phyloP scores from a whole-genome alignment of 208 protist species.

The Leishmania aethiopica region DNA sequence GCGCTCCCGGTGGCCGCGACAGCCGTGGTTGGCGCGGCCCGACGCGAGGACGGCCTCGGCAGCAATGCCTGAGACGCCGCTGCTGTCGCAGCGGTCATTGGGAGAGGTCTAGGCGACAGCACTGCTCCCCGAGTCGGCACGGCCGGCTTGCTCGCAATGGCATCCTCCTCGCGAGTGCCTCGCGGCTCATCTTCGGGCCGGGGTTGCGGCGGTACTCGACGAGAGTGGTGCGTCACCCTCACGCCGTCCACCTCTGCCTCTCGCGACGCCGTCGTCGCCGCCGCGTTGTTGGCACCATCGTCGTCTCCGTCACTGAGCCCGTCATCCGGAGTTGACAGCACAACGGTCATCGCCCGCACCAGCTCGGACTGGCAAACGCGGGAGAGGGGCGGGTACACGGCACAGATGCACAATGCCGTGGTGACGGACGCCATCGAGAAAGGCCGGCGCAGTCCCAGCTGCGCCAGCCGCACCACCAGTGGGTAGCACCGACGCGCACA shows the following conservation, averaged over 20 bases:
- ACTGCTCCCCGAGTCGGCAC: not conserved
- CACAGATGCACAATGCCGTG: conserved; percentile 47
- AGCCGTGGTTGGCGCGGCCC: not conserved
- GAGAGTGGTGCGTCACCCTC: not conserved
- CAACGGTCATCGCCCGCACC: conserved; percentile 50
- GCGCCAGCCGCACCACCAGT: conserved; percentile 42
- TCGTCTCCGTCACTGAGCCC: not conserved
- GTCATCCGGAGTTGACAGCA: conserved; percentile 38
- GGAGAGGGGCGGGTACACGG: conserved; percentile 51
- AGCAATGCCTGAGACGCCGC: not conserved
- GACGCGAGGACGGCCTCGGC: not conserved
- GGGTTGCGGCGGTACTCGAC: not conserved
- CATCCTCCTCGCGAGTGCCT: not conserved
- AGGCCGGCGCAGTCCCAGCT: conserved; percentile 44
- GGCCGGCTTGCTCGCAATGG: not conserved
- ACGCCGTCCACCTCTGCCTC: not conserved
- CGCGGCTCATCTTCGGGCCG: not conserved
- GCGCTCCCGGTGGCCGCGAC: not conserved
- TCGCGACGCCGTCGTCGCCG: not conserved
- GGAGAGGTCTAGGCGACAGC: not conserved
- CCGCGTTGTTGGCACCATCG: not conserved
- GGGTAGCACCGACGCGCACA: conserved; percentile 34
- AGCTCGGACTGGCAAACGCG: conserved; percentile 40
- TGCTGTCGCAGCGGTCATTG: not conserved
- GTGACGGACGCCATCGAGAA: conserved; percentile 53